A percentile compares a stretch with the other conserved stretches of the same genome.
Conservation (phyloP, 768 basidiomycete species). For the Xerocomellus dryophilus region DNA sequence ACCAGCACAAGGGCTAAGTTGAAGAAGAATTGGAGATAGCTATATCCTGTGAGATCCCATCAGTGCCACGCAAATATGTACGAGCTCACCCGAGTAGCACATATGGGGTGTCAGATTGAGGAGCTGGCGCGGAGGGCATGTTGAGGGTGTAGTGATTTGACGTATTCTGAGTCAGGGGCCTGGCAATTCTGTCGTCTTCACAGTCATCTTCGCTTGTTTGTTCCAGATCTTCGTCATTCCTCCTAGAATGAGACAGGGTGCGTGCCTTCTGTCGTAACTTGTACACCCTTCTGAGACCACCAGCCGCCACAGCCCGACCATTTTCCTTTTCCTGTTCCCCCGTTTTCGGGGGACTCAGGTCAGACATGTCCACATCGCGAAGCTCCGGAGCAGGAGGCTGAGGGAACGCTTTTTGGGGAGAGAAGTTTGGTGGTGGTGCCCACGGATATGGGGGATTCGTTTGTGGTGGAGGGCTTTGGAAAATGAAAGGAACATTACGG, state of each 20-base stretch:
- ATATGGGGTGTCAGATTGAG: conserved; percentile 70
- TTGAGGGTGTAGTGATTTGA: conserved; percentile 84
- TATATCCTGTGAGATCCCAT: conserved; percentile 29
- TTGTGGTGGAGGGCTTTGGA: conserved; percentile 51
- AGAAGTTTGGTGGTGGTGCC: conserved; percentile 61
- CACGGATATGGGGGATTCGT: conserved; percentile 51
- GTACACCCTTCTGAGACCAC: conserved; percentile 64
- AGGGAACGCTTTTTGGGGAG: conserved; percentile 59
- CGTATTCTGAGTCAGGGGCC: conserved; percentile 49
- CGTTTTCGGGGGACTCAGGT: conserved; percentile 56
- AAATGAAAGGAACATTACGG: conserved; percentile 70
- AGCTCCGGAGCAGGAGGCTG: conserved; percentile 44
- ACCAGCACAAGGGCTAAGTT: conserved; percentile 81
- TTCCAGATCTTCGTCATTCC: conserved; percentile 28
- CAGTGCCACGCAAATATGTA: conserved; percentile 4
- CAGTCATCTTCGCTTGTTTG: conserved; percentile 45
- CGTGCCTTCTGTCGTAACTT: conserved; percentile 54
- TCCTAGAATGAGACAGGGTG: conserved; percentile 26
- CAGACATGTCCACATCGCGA: conserved; percentile 74
- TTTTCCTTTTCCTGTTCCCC: conserved; percentile 41
- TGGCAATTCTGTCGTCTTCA: conserved; percentile 43
- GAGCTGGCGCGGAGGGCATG: conserved; percentile 57
- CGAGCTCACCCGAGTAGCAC: conserved; percentile 74
- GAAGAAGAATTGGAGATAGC: conserved; percentile 94
- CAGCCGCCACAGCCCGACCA: conserved; percentile 55